A percentile compares a stretch with the other conserved stretches of the same genome.
Evolutionary conservation across 495 filamentous ascomycete genomes (phyloP).

Genomic region (Hapsidospora chrysogenum): DNA sequence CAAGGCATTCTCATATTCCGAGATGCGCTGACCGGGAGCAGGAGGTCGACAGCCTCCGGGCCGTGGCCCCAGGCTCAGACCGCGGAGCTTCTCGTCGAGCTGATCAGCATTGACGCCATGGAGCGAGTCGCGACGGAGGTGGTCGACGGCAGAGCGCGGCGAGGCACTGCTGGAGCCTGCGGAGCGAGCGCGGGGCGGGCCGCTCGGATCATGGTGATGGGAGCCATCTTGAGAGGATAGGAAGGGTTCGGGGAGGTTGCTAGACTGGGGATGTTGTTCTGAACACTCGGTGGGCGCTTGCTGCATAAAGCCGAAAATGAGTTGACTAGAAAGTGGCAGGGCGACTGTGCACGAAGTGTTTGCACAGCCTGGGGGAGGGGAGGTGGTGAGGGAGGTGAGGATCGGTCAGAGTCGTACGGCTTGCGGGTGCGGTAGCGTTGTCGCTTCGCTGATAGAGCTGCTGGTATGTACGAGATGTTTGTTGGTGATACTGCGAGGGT

Average conservation of each 20-base stretch:
- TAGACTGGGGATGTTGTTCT: slow-evolving; percentile 31
- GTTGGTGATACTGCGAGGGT: no score
- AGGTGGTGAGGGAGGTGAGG: not conserved
- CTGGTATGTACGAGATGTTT: no score
- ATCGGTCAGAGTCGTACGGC: no score
- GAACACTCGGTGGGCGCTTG: slow-evolving; percentile 50
- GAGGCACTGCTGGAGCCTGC: slow-evolving; percentile 12
- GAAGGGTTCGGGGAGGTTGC: slow-evolving; percentile 21
- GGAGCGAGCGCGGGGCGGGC: slow-evolving; percentile 13
- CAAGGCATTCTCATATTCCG: slow-evolving; percentile 54
- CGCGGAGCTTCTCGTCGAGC: slow-evolving; percentile 19
- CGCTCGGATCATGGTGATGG: slow-evolving; percentile 30
- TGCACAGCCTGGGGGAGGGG: slow-evolving; percentile 16
- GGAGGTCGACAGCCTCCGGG: slow-evolving; percentile 6
- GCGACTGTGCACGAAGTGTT: slow-evolving; percentile 48
- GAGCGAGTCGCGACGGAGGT: slow-evolving; percentile 5
- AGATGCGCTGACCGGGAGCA: slow-evolving; percentile 42
- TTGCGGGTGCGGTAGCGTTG: no score
- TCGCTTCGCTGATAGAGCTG: no score
- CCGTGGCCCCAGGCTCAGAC: slow-evolving; percentile 20
- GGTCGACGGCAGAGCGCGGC: slow-evolving; percentile 10
- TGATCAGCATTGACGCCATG: slow-evolving; percentile 15
- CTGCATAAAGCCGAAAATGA: slow-evolving; percentile 58
- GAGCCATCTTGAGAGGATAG: slow-evolving; percentile 61
- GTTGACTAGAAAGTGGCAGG: slow-evolving; percentile 12